Base-by-base conservation (phyloP, 768 basidiomycete genomes). In the Podaxis sp. region DNA sequence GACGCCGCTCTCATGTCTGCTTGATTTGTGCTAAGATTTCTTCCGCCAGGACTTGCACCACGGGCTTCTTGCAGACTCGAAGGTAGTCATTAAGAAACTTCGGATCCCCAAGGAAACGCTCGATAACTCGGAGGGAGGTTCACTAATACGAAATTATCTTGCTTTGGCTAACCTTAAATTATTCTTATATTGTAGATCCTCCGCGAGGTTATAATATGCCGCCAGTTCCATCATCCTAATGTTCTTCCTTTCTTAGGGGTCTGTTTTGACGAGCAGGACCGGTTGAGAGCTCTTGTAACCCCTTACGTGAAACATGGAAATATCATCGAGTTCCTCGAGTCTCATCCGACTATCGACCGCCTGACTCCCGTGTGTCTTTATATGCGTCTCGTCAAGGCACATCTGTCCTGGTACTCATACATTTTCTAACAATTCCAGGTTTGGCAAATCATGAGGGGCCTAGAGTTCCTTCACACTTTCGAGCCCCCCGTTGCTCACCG, bases 371-470 rank as follows among this genome's bases (percentile, higher is more conserved):
- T 55, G n/a, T 3, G 54, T 36, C n/a, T 19, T 37, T 37, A 25
- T 29, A 8, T 15, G 25, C 12, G 5, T 25, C 12, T 29, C 4
- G 5, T 19, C 12, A 6, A 50, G 12, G 43, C 7, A 17, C 19
- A 19, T 15, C 43, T 7, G 9, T 17, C 43, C 43, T 19, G 15
- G 7, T 46, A 46, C n/a, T 7, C 36, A n/a, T 11, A 7, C 8
- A 19, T 7, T 15, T 9, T 22, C 13, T 7, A 19, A 37, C 2
- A 38, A 38, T 38, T 37, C 27, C 36, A 55, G 54, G n/a, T 55
- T 24, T 55, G 54, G 54, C 54, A 55, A 55, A 24, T 55, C 11
- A 55, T 55, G 54, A 55, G 27, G 6, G 54, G 54, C 54, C 37
- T 55, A 17, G 36, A 55, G 24, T 55, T n/a, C 12, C 37, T 55